These are phyloP conservation scores for Trichoderma koningiopsis DNA, from an alignment of 2,329 filamentous ascomycete genomes.

Conservation along the genomic window DNA sequence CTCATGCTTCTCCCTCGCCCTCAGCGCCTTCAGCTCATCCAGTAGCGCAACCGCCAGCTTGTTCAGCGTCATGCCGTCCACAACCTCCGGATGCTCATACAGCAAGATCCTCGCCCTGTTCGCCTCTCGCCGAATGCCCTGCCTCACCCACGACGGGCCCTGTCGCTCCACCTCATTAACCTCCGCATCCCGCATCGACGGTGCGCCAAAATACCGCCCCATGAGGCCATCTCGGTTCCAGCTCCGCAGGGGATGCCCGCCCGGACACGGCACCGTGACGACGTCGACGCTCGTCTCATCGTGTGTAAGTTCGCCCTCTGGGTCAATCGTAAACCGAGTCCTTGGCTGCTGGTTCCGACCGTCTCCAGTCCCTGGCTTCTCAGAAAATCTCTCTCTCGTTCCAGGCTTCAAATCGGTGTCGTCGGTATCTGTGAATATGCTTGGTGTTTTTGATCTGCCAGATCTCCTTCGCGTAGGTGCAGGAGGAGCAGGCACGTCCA, in stretches of 20 bases:
- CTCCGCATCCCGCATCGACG: conserved; percentile 45
- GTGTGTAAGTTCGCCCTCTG: conserved; percentile 42
- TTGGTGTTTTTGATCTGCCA: conserved; percentile 16
- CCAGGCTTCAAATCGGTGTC: conserved; percentile 24
- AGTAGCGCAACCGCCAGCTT: conserved; percentile 51
- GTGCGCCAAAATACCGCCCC: conserved; percentile 49
- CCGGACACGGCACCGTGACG: conserved; percentile 56
- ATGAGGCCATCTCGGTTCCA: conserved; percentile 55
- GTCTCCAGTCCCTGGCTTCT: not conserved
- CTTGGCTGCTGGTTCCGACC: conserved; percentile 12
- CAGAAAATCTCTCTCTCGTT: not conserved
- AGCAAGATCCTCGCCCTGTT: conserved; percentile 53
- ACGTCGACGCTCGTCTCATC: conserved; percentile 59
- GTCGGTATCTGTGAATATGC: conserved; percentile 18
- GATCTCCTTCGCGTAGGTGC: conserved; percentile 20
- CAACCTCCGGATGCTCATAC: conserved; percentile 51
- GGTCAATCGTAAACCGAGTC: conserved; percentile 40
- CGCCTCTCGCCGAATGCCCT: conserved; percentile 53
- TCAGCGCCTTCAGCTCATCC: conserved; percentile 43
- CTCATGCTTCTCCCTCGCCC: conserved; percentile 38
- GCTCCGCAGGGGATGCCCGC: conserved; percentile 54
- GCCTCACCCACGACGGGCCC: conserved; percentile 53
- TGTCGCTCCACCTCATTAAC: conserved; percentile 32
- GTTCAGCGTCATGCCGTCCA: conserved; percentile 47
- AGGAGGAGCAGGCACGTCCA: conserved; percentile 13